These are phyloP conservation scores for Acer yangbiense DNA, from an alignment of 345 rosid genomes.

Conservation along the genomic window DNA sequence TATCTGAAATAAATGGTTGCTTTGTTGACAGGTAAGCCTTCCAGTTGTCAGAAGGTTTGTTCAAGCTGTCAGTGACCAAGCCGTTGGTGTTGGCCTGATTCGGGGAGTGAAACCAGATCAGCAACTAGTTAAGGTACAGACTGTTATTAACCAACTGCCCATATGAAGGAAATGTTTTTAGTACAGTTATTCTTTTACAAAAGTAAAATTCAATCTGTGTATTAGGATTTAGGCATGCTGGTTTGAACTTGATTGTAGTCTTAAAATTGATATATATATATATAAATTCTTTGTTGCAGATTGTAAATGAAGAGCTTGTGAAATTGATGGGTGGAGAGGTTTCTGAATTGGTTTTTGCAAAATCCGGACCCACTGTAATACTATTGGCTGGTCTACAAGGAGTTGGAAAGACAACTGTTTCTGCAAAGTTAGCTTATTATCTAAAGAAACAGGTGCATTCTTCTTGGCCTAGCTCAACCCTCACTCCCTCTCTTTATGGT, in stretches of 20 bases:
- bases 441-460: constrained; percentile 80
- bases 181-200: neutral
- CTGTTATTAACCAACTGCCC: constrained; percentile 11
- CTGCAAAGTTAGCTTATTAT: constrained; percentile 89
- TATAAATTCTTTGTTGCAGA: constrained; percentile 41
- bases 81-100: constrained; percentile 80
- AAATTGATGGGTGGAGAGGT: constrained; percentile 99
- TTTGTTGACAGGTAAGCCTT: constrained; percentile 81
- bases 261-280: too few species aligned
- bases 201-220: neutral
- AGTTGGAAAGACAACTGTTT: constrained; percentile 96
- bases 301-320: constrained; percentile 86
- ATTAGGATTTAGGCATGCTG: neutral
- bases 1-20: constrained; percentile 7
- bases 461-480: neutral
- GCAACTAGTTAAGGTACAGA: constrained; percentile 85
- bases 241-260: neutral
- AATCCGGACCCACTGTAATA: constrained; percentile 83
- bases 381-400: constrained; percentile 97
- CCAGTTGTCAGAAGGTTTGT: constrained; percentile 97
- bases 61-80: constrained; percentile 85
- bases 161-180: neutral
- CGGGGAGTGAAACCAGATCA: constrained; percentile 97
- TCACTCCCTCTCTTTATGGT: neutral
- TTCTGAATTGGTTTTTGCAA: constrained; percentile 81